Base-by-base conservation (phyloP, 495 filamentous ascomycete genomes). In the Hyaloscypha finlandica region DNA sequence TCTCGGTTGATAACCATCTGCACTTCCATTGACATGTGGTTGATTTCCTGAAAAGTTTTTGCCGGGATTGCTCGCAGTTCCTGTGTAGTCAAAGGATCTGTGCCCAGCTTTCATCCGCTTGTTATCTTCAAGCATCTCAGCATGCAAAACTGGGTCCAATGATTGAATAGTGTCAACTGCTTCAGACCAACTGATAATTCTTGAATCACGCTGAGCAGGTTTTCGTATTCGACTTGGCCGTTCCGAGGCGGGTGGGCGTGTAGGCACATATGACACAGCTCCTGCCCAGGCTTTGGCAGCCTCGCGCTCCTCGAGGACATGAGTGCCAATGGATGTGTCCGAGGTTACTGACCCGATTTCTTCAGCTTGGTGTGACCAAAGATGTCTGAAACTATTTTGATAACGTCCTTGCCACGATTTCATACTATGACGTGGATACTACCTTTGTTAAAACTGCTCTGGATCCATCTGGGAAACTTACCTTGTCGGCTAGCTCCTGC, bases 131-230 rank as follows among this genome's bases (percentile, higher is more conserved):
- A 74, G 30, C 19, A 74, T 63, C 3, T 57, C 67, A 42, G 69
- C 69, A 60, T 71, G 64, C 37, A 67, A 33, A 22, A 62, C 64
- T 14, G 72, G 69, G 42, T 74, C 72, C 6, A 70, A 11, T 19
- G 65, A 66, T 63, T 68, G 62, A 25, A 73, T 70, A 11, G 51
- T 54, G 45, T 71, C 67, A 31, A 71, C 69, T 11, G 72, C 72
- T 32, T 74, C 60, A 16, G 66, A 63, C 72, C 72, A 74, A 48
- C 48, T 71, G 19, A 74, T 63, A 31, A 71, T 71, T 20, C 59
- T 67, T 6, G 68, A 67, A 62, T 74, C 72, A 31, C 61, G 48
- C 35, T 74, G 63, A 12, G 69, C 64, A 52, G 72, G 72, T 31
- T 70, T 69, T n/a, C 72, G 39, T 25, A 65, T 51, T 52, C 69